Evolutionary conservation across 2,329 filamentous ascomycete species (phyloP).

Genomic region (Sclerotinia sclerotiorum): DNA sequence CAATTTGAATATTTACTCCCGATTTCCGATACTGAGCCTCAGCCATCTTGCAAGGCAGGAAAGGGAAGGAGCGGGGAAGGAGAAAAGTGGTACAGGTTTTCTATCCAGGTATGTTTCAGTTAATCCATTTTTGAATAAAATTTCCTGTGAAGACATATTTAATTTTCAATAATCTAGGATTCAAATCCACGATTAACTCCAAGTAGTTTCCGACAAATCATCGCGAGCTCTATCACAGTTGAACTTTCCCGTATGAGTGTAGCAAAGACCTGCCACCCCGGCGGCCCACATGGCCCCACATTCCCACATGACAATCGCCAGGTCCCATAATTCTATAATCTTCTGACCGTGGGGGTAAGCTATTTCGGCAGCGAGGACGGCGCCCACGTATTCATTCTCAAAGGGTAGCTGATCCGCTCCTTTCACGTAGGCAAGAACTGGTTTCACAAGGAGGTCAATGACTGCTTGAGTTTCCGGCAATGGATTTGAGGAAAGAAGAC

Average conservation of each 20-base stretch:
- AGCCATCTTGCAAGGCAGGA: no score
- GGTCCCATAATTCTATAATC: conserved; percentile 13
- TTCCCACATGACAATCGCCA: conserved; percentile 9
- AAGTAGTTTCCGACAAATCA: conserved; percentile 12
- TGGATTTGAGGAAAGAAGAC: not conserved
- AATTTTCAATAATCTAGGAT: not conserved
- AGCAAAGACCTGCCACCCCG: conserved; percentile 1
- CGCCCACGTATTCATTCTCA: conserved; percentile 10
- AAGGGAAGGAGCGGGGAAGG: no score
- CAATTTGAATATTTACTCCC: no score
- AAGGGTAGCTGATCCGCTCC: not conserved
- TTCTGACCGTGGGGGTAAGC: not conserved
- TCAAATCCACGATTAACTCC: not conserved
- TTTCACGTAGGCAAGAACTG: not conserved
- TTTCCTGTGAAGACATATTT: rapidly evolving
- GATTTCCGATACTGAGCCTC: no score
- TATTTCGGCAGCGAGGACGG: conserved; percentile 4
- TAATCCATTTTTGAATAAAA: not conserved
- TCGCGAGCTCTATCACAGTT: conserved; percentile 16
- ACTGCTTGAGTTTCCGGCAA: conserved; percentile 2
- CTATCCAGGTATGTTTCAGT: no score
- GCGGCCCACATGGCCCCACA: conserved; percentile 3
- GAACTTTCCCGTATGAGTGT: conserved; percentile 1
- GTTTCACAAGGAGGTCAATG: not conserved
- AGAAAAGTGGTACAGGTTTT: no score